phyloP scores from a whole-genome alignment of 78 protist genomes.

The Paratrimastix pyriformis region DNA sequence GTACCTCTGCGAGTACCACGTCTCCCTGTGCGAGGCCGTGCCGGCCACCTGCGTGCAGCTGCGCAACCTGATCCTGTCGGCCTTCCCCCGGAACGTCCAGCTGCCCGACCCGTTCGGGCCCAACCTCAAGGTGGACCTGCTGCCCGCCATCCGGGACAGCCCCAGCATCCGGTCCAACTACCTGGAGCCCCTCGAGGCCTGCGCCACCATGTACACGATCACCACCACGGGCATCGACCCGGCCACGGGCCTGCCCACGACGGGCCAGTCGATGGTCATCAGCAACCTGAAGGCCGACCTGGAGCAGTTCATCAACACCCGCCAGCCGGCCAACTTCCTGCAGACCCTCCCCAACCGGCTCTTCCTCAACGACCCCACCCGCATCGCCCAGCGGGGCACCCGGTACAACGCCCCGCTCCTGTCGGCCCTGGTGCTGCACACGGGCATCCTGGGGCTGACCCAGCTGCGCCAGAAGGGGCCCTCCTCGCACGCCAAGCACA shows the following conservation, averaged over 20 bases:
- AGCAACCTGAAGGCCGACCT: constrained; percentile 33
- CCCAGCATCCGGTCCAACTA: constrained; percentile 58
- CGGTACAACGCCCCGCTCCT: constrained; percentile 68
- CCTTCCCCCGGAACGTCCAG: constrained; percentile 82
- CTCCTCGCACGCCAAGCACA: background rate
- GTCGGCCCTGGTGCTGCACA: constrained; percentile 78
- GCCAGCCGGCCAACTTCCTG: constrained; percentile 48
- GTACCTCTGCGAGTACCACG: constrained; percentile 88
- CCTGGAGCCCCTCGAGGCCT: constrained; percentile 27
- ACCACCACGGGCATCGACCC: background rate
- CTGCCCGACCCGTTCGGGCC: constrained; percentile 95
- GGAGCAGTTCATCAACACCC: constrained; percentile 50
- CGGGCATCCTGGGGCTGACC: constrained; percentile 17
- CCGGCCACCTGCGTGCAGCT: constrained; percentile 88
- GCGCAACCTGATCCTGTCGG: constrained; percentile 84
- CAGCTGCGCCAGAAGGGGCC: constrained; percentile 21
- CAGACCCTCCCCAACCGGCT: constrained; percentile 32
- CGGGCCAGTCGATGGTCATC: background rate
- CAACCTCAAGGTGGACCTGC: constrained; percentile 69
- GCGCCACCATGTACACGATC: background rate
- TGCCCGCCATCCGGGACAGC: constrained; percentile 77
- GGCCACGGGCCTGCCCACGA: background rate
- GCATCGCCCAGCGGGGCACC: constrained; percentile 14
- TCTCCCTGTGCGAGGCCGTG: constrained; percentile 79
- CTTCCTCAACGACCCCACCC: background rate